Evolutionary conservation across 108 stramenopile genomes (phyloP).

Genomic region (Seminavis robusta): DNA sequence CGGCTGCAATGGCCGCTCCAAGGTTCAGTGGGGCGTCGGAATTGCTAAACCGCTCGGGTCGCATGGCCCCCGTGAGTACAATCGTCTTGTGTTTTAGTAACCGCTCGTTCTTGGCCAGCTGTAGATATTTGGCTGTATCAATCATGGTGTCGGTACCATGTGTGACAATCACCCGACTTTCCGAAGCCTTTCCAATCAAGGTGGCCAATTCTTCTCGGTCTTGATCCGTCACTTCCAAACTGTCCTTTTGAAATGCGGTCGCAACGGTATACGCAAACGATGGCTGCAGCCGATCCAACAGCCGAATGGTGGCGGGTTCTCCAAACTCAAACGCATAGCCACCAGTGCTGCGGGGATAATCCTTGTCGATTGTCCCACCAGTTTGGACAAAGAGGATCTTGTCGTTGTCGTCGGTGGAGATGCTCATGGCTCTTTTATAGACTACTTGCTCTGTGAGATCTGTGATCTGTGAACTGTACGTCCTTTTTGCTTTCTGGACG

Average conservation of each 20-base stretch:
- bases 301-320: slow-evolving; percentile 31
- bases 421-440: too few species aligned
- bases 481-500: too few species aligned
- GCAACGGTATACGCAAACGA: slow-evolving; percentile 22
- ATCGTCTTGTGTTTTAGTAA: too few species aligned
- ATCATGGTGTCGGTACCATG: slow-evolving; percentile 62
- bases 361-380: slow-evolving; percentile 58
- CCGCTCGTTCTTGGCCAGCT: too few species aligned
- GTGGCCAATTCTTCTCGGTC: slow-evolving; percentile 22
- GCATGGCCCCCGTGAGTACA: slow-evolving; percentile 52
- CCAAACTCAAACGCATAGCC: slow-evolving; percentile 54
- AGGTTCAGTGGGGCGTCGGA: slow-evolving; percentile 50
- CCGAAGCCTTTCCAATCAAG: neutral
- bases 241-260: slow-evolving; percentile 43
- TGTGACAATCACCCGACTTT: slow-evolving; percentile 30
- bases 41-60: slow-evolving; percentile 53
- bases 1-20: slow-evolving; percentile 39
- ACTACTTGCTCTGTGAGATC: too few species aligned
- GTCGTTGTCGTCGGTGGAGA: too few species aligned
- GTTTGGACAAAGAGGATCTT: slow-evolving; percentile 17
- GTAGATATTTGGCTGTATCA: slow-evolving; percentile 36
- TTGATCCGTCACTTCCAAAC: slow-evolving; percentile 30
- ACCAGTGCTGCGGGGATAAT: slow-evolving; percentile 44
- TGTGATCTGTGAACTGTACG: too few species aligned
- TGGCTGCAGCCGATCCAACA: slow-evolving; percentile 28